Percentiles rank a stretch among this genome's conserved stretches.
Conservation (phyloP, 2,329 filamentous ascomycete genomes). For the Apiospora koreana region DNA sequence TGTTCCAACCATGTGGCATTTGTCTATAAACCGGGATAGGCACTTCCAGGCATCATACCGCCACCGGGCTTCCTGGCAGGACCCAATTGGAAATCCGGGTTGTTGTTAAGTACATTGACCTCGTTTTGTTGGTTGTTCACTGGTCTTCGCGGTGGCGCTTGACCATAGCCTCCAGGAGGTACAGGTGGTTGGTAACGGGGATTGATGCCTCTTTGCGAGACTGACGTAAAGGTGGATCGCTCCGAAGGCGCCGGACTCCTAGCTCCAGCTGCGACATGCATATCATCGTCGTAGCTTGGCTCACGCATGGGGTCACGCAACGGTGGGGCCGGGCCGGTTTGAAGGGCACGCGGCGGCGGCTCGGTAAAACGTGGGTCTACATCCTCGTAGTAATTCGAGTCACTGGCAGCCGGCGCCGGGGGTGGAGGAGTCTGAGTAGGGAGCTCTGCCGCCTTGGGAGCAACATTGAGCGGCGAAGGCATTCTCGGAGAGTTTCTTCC, state of each 20-base stretch:
- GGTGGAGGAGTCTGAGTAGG: slow-evolving; percentile 37
- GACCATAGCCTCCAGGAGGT: slow-evolving; percentile 44
- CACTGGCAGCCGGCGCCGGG: slow-evolving; percentile 27
- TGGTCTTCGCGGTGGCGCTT: slow-evolving; percentile 45
- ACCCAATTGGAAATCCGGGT: slow-evolving; percentile 79
- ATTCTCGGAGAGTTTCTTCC: slow-evolving; percentile 46
- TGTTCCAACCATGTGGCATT: not conserved
- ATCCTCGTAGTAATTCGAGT: slow-evolving; percentile 80
- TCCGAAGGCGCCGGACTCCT: slow-evolving; percentile 79
- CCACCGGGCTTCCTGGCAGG: slow-evolving; percentile 30
- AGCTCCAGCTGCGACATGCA: slow-evolving; percentile 54
- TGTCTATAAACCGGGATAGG: slow-evolving; percentile 46
- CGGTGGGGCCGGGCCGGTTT: slow-evolving; percentile 32
- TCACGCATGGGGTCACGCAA: slow-evolving; percentile 17
- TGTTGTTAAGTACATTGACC: slow-evolving; percentile 74
- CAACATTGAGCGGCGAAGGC: slow-evolving; percentile 46
- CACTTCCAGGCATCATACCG: slow-evolving; percentile 54
- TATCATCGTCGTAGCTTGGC: slow-evolving; percentile 58
- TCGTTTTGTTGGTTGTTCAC: slow-evolving; percentile 60
- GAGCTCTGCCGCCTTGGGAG: slow-evolving; percentile 37
- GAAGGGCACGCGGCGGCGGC: slow-evolving; percentile 25
- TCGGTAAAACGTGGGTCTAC: slow-evolving; percentile 84
- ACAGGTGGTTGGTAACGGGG: slow-evolving; percentile 59
- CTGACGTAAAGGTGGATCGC: slow-evolving; percentile 82
- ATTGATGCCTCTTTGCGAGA: slow-evolving; percentile 86